These are phyloP conservation scores for Exophiala dermatitidis DNA, from an alignment of 2,329 filamentous ascomycete genomes.

Conservation along the genomic window DNA sequence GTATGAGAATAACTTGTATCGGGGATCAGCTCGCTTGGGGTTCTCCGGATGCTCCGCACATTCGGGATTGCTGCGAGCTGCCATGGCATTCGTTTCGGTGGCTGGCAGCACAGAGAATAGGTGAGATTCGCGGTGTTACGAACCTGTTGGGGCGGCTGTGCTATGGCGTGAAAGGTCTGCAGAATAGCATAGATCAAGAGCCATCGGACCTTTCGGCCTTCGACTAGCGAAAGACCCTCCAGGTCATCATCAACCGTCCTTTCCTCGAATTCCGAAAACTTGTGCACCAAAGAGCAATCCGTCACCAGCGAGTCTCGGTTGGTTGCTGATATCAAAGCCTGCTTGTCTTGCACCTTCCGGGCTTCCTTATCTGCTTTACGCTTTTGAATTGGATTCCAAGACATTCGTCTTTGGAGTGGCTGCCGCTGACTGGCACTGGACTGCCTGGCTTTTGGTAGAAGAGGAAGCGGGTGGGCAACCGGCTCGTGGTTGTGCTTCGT, in stretches of 20 bases:
- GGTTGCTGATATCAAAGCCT: conserved; percentile 23
- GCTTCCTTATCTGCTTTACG: conserved; percentile 19
- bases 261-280: conserved; percentile 65
- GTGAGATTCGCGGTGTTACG: conserved; percentile 48
- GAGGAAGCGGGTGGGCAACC: conserved; percentile 59
- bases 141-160: conserved; percentile 55
- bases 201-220: conserved; percentile 72
- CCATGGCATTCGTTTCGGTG: conserved; percentile 27
- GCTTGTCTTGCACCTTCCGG: conserved; percentile 17
- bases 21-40: conserved; percentile 6
- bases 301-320: conserved; percentile 29
- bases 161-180: conserved; percentile 63
- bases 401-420: conserved; percentile 15
- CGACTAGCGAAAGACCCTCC: conserved; percentile 53
- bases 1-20: conserved; percentile 22
- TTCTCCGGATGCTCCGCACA: conserved; percentile 3
- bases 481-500: conserved; percentile 51
- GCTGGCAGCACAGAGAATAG: conserved; percentile 53
- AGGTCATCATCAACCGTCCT: conserved; percentile 50
- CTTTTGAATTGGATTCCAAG: conserved; percentile 25
- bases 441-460: conserved; percentile 46
- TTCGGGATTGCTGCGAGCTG: neutral
- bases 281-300: conserved; percentile 51
- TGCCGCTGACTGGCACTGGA: neutral
- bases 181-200: conserved; percentile 65